Conservation (phyloP, 1,284 basidiomycete genomes). For the Stereum hirsutum region DNA sequence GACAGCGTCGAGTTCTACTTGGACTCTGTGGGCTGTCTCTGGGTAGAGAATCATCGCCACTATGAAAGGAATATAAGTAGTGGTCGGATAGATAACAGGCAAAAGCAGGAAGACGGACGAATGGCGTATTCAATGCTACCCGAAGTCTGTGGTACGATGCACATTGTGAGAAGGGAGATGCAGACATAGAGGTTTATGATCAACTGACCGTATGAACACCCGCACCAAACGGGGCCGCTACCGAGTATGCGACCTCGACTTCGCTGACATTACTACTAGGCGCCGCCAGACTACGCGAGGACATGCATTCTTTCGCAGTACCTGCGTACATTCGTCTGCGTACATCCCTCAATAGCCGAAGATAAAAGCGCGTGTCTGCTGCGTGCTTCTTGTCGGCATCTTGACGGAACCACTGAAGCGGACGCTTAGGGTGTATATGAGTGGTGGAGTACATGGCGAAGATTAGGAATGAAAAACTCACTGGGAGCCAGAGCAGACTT, state of each 20-base stretch:
- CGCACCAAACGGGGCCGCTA: slow-evolving; percentile 12
- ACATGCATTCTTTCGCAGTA: slow-evolving; percentile 11
- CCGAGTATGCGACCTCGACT: slow-evolving; percentile 13
- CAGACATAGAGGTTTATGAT: too few relatives aligned
- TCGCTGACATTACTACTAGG: slow-evolving; percentile 5
- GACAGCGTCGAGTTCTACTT: slow-evolving; percentile 1
- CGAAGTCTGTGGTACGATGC: too few relatives aligned
- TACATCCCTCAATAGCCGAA: slow-evolving; percentile 7
- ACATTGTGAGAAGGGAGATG: too few relatives aligned
- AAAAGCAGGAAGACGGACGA: not conserved
- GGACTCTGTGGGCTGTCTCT: not conserved
- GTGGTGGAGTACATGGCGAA: not conserved
- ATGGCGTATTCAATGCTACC: not conserved
- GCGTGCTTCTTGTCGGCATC: slow-evolving; percentile 4
- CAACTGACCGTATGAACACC: slow-evolving; percentile 14
- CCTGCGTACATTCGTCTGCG: slow-evolving; percentile 7
- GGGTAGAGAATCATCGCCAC: slow-evolving; percentile 1
- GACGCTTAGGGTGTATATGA: slow-evolving; percentile 3
- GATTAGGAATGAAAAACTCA: slow-evolving; percentile 1
- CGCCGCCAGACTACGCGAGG: slow-evolving; percentile 8
- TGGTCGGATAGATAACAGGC: not conserved
- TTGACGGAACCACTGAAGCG: slow-evolving; percentile 14
- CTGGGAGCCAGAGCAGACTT: slow-evolving; percentile 8
- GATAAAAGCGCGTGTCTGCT: slow-evolving; percentile 7
- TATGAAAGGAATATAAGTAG: not conserved